Conservation (phyloP, 179 eudicot species). For the Beta lomatogona region DNA sequence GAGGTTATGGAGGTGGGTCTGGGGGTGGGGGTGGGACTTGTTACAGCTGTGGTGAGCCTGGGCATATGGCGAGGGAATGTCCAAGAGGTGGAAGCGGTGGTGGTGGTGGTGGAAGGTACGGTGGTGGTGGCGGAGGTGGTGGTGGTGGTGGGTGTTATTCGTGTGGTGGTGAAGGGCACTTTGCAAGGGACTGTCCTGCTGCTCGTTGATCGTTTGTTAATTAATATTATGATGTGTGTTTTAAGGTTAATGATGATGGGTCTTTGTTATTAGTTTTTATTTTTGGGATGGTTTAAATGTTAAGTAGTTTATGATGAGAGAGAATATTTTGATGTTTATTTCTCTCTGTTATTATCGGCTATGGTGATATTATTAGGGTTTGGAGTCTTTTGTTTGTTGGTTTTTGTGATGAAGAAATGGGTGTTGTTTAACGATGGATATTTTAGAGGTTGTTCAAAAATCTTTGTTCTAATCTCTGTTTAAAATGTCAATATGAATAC, state of each 20-base stretch:
- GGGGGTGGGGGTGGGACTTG: conserved; percentile 38
- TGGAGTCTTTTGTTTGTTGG: background rate
- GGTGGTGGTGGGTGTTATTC: conserved; percentile 23
- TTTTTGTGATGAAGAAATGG: background rate
- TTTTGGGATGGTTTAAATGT: background rate
- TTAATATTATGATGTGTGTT: too few relatives aligned
- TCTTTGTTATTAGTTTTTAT: background rate
- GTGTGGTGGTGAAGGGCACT: conserved; percentile 44
- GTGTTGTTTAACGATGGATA: background rate
- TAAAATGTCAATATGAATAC: conserved; percentile 16
- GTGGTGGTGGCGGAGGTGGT: conserved; percentile 31
- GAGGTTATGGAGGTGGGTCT: conserved; percentile 19
- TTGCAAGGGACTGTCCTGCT: conserved; percentile 55
- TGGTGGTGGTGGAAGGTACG: conserved; percentile 27
- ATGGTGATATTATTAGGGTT: conserved; percentile 14
- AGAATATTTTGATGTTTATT: background rate
- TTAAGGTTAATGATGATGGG: background rate
- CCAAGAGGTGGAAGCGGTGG: conserved; percentile 35
- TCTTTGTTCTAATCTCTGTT: background rate
- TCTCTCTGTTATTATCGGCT: conserved; percentile 7
- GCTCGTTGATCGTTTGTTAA: conserved; percentile 7
- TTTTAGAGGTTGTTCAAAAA: background rate
- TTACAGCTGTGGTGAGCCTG: conserved; percentile 43
- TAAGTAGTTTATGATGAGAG: background rate
- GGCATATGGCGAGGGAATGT: background rate